phyloP scores from a whole-genome alignment of 331 rosid species.

The Quercus phellos region DNA sequence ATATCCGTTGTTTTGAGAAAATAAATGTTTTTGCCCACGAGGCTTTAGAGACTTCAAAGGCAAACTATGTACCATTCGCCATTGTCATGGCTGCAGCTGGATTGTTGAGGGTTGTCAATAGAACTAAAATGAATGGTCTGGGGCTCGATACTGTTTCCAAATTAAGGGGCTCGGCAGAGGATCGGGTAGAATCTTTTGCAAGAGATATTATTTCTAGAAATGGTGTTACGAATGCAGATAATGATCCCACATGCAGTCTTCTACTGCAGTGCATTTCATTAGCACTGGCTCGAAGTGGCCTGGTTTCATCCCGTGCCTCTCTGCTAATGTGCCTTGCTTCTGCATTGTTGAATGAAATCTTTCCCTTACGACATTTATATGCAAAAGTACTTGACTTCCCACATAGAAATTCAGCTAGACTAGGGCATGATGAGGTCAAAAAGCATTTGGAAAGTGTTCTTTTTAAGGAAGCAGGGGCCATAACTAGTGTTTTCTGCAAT shows the following conservation, averaged over 20 bases:
- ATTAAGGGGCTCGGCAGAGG: conserved; percentile 45
- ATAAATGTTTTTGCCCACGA: conserved; percentile 27
- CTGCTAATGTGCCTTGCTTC: conserved; percentile 54
- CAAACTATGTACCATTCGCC: conserved; percentile 45
- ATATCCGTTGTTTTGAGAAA: conserved; percentile 42
- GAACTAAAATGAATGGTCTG: conserved; percentile 32
- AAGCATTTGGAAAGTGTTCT: conserved; percentile 53
- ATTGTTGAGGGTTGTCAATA: conserved; percentile 50
- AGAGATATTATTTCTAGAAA: conserved; percentile 37
- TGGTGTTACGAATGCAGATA: conserved; percentile 6
- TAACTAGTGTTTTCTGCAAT: conserved; percentile 64
- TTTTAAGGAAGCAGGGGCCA: conserved; percentile 80
- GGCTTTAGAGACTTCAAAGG: conserved; percentile 40
- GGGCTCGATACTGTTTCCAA: conserved; percentile 33
- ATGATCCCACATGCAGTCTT: conserved; percentile 36
- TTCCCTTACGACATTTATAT: conserved; percentile 63
- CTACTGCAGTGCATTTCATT: conserved; percentile 57
- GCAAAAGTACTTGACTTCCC: conserved; percentile 31
- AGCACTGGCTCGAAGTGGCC: conserved; percentile 62
- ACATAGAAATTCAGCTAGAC: conserved; percentile 19
- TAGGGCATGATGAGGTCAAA: conserved; percentile 42
- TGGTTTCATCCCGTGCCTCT: conserved; percentile 48
- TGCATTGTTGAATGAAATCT: conserved; percentile 63
- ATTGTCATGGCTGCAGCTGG: conserved; percentile 82
- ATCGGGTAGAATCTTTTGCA: conserved; percentile 46